Evolutionary conservation across 768 basidiomycete genomes (phyloP), one percentile per base, ranked within the genome.

Genomic region (Dacryopinax primogenitus): DNA sequence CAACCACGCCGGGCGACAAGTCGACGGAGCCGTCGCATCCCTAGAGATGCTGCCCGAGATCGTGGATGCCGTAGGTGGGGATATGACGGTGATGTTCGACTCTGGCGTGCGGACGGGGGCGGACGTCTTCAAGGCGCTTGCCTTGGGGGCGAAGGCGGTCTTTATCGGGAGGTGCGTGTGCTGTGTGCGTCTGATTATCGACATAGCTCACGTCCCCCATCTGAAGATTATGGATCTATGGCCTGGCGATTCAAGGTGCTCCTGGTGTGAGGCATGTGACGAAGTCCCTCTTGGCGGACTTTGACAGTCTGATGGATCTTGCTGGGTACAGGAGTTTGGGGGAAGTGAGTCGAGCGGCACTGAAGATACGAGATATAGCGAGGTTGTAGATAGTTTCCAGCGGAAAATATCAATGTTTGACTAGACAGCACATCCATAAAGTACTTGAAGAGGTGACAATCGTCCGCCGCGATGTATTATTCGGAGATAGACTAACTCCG

Each of bases 131-230:
- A 83, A 83, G 74, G 92, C 92, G 0, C 75, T 93, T 32, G 90
- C 90, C 0, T 78, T 94, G 0, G 91, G 92, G 41, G 92, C 92
- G 7, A 86, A 93, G 69, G 90, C 78, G 7, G 84, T 93, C 16
- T 73, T 92, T 21, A 76, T 83, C 58, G 82, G 83, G 4, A 72
- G 78, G 84, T 33, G n/a, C n/a, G n/a, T n/a, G n/a, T n/a, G n/a
- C n/a, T n/a, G n/a, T n/a, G n/a, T n/a, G n/a, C n/a, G n/a, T n/a
- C n/a, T n/a, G n/a, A n/a, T n/a, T n/a, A n/a, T n/a, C n/a, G n/a
- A n/a, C n/a, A n/a, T n/a, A n/a, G n/a, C n/a, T n/a, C n/a, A n/a
- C n/a, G n/a, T n/a, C 35, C 33, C 58, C 26, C 61, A 36, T 34
- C 18, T 35, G 33, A 23, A 58, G 51, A 12, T 86, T 86, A 11